phyloP scores from a whole-genome alignment of 1,139 yeast species.

The Geotrichum siamense region DNA sequence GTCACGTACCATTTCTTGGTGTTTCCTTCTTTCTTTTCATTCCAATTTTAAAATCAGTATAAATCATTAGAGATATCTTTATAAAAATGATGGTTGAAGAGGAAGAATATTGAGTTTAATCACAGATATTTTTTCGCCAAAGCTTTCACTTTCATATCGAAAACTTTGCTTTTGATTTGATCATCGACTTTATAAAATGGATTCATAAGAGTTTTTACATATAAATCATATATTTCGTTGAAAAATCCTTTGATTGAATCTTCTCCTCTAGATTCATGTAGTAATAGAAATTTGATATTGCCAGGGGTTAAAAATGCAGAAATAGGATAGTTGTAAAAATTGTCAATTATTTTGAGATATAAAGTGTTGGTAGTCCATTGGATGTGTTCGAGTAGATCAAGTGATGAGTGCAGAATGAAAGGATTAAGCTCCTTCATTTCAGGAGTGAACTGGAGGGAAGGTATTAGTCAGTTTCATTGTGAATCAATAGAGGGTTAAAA shows the following conservation, averaged over 20 bases:
- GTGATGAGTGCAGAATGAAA: conserved; percentile 77
- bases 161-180: conserved; percentile 64
- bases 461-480: not conserved
- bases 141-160: conserved; percentile 66
- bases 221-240: conserved; percentile 76
- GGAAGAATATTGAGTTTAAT: too few relatives aligned
- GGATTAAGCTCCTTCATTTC: conserved; percentile 78
- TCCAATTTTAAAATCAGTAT: not conserved
- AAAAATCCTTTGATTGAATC: conserved; percentile 78
- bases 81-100: too few relatives aligned
- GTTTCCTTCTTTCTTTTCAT: too few relatives aligned
- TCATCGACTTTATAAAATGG: conserved; percentile 80
- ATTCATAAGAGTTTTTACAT: conserved; percentile 74
- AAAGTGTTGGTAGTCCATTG: conserved; percentile 70
- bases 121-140: conserved; percentile 71
- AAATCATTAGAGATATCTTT: not conserved
- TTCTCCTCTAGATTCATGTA: conserved; percentile 61
- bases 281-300: conserved; percentile 69
- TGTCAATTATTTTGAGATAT: conserved; percentile 72
- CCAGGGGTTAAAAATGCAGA: conserved; percentile 87
- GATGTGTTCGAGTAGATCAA: conserved; percentile 81
- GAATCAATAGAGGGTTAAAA: not conserved
- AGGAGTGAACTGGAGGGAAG: conserved; percentile 44
- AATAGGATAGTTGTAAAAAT: conserved; percentile 71
- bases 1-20: too few relatives aligned